These are phyloP conservation scores for Boletus barrowsii DNA, from an alignment of 768 basidiomycete species.

Conservation along the genomic window DNA sequence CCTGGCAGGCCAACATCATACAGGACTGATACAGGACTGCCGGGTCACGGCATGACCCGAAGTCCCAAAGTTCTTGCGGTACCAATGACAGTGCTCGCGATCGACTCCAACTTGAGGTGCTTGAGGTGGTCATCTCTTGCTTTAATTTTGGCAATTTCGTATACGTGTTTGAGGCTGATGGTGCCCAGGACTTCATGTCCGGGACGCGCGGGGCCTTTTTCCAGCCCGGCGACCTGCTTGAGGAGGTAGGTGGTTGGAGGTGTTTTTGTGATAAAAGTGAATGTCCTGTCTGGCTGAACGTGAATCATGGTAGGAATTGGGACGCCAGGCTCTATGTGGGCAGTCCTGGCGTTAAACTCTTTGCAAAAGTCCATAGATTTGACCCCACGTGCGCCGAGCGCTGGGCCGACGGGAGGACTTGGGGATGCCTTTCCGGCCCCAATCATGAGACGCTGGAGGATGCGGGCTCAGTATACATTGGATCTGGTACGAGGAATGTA, in stretches of 20 bases:
- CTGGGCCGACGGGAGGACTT: conserved; percentile 94
- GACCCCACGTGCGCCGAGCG: conserved; percentile 95
- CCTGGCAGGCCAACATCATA: conserved; percentile 17
- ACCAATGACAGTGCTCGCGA: conserved; percentile 85
- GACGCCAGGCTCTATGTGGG: conserved; percentile 77
- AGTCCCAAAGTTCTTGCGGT: conserved; percentile 88
- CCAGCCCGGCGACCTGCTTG: conserved; percentile 85
- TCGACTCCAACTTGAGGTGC: conserved; percentile 81
- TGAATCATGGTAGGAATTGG: conserved; percentile 92
- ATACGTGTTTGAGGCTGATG: conserved; percentile 93
- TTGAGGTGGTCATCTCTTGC: conserved; percentile 84
- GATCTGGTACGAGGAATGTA: conserved; percentile 17
- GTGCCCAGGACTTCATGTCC: conserved; percentile 77
- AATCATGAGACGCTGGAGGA: conserved; percentile 71
- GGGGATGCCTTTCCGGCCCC: conserved; percentile 94
- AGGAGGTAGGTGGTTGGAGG: conserved; percentile 89
- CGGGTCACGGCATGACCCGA: conserved; percentile 77
- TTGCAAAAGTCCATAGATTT: conserved; percentile 99
- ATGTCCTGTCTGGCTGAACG: conserved; percentile 92
- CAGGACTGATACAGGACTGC: conserved; percentile 1
- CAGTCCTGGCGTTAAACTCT: conserved; percentile 98
- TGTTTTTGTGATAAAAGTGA: conserved; percentile 89
- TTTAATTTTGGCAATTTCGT: conserved; percentile 98
- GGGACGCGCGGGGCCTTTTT: conserved; percentile 84
- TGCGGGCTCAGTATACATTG: conserved; percentile 12